Base-by-base conservation (phyloP, 805 yeast genomes). In the Citeromyces nyonsensis region DNA sequence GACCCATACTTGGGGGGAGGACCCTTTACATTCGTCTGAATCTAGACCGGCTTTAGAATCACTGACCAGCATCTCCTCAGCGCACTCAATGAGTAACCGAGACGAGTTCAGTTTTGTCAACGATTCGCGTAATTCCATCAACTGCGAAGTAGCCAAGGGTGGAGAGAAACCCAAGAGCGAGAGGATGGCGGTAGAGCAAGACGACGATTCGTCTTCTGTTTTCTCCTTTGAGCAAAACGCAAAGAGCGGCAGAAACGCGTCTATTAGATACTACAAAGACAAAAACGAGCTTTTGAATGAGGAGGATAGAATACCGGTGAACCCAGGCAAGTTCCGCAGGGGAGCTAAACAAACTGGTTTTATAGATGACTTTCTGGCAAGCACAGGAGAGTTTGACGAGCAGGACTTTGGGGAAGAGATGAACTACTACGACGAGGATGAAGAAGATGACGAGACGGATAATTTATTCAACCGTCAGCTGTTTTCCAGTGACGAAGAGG, bases 401-500 rank as follows among this genome's bases (percentile, higher is more conserved):
- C 38, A 42, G 13, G 51, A 51, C 22, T 38, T 52, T 26, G 40
- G 44, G 10, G 57, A 54, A 15, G 57, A 52, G 28, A 36, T 50
- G 48, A 51, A 54, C 31, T 45, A 41, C 33, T 42, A 39, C 12
- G 57, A 55, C 36, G 46, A 41, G 14, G 49, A 45, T 7, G 51
- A 38, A 13, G 46, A 44, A 13, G 46, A 44, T 24, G 63, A 57
- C 34, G 63, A 57, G 25, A 57, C 63, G 1, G 61, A 56, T 35
- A 50, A 44, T 8, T 36, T 58, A 28, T 57, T 57, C 38, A 56
- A 57, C 31, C 38, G 63, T 27, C 49, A 50, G 31, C 34, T 57
- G 11, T 57, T 58, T 34, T 48, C 56, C 4, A 44, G 49, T 38
- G 53, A 47, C 10, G 32, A 27, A 5, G 35, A 27, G 31, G 15